Percentiles rank a stretch among this genome's conserved stretches.
These are phyloP conservation scores for Fusarium algeriense DNA, from an alignment of 2,329 filamentous ascomycete species.

Conservation along the genomic window DNA sequence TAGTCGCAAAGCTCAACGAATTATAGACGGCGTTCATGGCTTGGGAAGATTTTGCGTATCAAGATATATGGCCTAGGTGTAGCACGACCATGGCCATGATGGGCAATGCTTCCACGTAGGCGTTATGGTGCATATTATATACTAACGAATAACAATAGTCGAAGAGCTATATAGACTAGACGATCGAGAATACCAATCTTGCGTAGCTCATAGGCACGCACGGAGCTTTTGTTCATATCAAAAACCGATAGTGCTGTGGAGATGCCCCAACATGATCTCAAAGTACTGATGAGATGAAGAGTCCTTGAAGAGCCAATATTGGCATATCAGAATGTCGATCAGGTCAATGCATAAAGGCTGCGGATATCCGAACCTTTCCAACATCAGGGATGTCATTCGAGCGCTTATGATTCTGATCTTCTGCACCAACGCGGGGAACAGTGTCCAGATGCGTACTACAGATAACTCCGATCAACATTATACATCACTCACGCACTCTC, in stretches of 20 bases:
- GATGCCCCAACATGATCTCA: no score
- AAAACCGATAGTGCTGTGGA: neutral
- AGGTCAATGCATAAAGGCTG: neutral
- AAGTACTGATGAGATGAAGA: neutral
- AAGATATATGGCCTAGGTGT: neutral
- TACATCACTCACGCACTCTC: neutral
- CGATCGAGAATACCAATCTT: neutral
- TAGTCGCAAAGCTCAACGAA: neutral
- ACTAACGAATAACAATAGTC: neutral
- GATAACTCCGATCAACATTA: neutral
- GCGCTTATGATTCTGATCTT: constrained; percentile 1
- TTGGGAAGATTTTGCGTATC: neutral
- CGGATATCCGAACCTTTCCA: neutral
- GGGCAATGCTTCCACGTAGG: neutral
- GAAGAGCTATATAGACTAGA: neutral
- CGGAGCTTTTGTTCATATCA: neutral
- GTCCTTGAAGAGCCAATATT: neutral
- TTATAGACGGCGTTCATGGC: constrained; percentile 24
- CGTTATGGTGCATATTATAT: neutral
- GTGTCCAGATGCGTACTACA: neutral
- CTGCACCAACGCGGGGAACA: neutral
- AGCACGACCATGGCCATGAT: neutral
- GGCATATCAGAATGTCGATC: neutral
- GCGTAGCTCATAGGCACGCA: neutral
- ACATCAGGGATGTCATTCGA: constrained; percentile 6